A percentile compares a stretch with the other conserved stretches of the same genome.
Conservation (phyloP, 495 filamentous ascomycete species). For the Aspergillus baeticus region DNA sequence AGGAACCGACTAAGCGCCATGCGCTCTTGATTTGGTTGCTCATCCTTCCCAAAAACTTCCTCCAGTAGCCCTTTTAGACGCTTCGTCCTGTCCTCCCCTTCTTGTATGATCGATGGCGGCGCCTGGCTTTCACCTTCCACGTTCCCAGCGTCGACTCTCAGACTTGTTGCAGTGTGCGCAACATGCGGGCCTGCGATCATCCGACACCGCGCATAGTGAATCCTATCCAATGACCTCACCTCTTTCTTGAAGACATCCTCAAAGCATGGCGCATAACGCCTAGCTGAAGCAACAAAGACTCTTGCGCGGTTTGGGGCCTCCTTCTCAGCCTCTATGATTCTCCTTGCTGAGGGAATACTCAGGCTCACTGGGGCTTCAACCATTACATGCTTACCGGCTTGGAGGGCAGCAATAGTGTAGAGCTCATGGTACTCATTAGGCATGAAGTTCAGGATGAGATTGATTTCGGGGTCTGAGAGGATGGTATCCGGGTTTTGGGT, state of each 20-base stretch:
- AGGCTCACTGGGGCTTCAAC: conserved; percentile 55
- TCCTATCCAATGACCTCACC: conserved; percentile 40
- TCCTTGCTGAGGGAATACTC: conserved; percentile 35
- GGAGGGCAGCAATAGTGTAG: conserved; percentile 48
- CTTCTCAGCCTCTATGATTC: conserved; percentile 40
- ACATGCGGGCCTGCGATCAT: conserved; percentile 50
- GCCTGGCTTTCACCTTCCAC: not conserved
- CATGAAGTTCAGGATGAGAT: conserved; percentile 52
- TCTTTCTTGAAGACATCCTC: conserved; percentile 48
- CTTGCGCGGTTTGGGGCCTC: conserved; percentile 24
- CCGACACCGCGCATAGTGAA: conserved; percentile 52
- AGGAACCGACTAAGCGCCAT: conserved; percentile 43
- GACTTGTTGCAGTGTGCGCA: conserved; percentile 22
- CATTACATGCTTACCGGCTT: conserved; percentile 52
- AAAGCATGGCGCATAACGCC: conserved; percentile 53
- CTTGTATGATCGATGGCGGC: not conserved
- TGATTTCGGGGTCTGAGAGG: conserved; percentile 29
- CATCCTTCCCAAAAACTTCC: conserved; percentile 30
- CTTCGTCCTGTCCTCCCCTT: not conserved
- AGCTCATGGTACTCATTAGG: conserved; percentile 50
- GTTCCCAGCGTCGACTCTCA: not conserved
- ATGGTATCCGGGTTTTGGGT: conserved; percentile 10
- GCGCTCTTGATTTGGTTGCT: conserved; percentile 33
- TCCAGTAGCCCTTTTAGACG: conserved; percentile 22
- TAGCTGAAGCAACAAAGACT: conserved; percentile 56